phyloP scores from a whole-genome alignment of 176 grass and related monocot genomes.

The Oryza meyeriana region DNA sequence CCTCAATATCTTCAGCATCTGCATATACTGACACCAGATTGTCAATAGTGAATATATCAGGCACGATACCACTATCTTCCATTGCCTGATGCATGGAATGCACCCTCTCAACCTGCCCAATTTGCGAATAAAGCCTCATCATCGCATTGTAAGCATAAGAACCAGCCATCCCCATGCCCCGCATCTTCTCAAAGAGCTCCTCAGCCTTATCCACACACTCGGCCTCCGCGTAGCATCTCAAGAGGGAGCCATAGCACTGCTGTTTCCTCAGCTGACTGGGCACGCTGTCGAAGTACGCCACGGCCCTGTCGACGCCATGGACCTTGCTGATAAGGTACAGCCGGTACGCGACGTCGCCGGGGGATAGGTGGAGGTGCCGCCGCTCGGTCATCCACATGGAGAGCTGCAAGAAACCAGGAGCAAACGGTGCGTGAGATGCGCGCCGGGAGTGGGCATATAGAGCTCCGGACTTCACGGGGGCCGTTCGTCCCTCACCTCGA shows the following conservation, averaged over 20 bases:
- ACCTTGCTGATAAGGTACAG: constrained; percentile 54
- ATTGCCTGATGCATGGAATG: constrained; percentile 30
- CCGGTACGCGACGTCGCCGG: constrained; percentile 49
- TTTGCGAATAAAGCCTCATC: constrained; percentile 46
- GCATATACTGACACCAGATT: constrained; percentile 18
- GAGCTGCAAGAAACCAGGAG: constrained; percentile 46
- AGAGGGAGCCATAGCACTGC: constrained; percentile 57
- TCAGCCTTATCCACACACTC: constrained; percentile 45
- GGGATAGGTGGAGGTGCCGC: constrained; percentile 35
- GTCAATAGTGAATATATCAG: constrained; percentile 39
- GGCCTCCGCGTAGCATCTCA: constrained; percentile 50
- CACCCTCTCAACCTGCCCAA: constrained; percentile 38
- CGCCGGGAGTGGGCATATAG: no score
- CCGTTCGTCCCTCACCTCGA: constrained; percentile 30
- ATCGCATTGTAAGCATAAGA: constrained; percentile 40
- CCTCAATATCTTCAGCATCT: constrained; percentile 30
- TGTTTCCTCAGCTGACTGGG: constrained; percentile 33
- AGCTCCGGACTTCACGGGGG: background rate
- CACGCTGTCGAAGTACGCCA: constrained; percentile 48
- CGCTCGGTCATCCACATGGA: constrained; percentile 65
- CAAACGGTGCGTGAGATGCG: no score
- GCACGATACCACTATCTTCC: constrained; percentile 31
- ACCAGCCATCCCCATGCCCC: constrained; percentile 17
- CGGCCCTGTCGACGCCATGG: constrained; percentile 42
- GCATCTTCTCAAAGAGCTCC: constrained; percentile 45